phyloP scores from a whole-genome alignment of 768 basidiomycete species.

The Floccularia luteovirens region DNA sequence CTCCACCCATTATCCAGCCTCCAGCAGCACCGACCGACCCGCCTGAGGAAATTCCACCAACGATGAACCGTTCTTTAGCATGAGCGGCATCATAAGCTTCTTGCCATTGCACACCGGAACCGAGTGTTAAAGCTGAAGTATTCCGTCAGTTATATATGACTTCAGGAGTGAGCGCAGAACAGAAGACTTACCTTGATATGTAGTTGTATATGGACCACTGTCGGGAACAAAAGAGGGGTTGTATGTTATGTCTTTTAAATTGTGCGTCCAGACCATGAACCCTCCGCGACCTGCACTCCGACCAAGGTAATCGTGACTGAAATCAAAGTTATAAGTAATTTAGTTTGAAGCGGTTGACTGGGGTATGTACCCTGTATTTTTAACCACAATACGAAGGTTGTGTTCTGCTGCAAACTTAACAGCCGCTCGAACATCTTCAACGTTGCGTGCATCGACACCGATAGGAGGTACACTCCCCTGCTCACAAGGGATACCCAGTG shows the following conservation, averaged over 20 bases:
- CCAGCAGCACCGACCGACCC: constrained; percentile 39
- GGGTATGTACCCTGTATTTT: constrained; percentile 21
- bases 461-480: constrained; percentile 35
- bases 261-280: constrained; percentile 32
- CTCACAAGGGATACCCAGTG: constrained; percentile 27
- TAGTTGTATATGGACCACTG: constrained; percentile 16
- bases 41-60: constrained; percentile 32
- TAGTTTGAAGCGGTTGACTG: neutral
- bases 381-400: constrained; percentile 28
- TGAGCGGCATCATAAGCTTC: constrained; percentile 32
- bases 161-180: neutral
- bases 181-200: constrained; percentile 10
- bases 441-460: constrained; percentile 30
- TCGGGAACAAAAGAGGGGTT: constrained; percentile 18
- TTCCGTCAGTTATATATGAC: neutral
- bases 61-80: constrained; percentile 28
- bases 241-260: constrained; percentile 25
- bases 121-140: constrained; percentile 20
- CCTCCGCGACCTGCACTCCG: constrained; percentile 31
- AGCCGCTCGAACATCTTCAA: constrained; percentile 29
- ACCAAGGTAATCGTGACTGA: constrained; percentile 35
- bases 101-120: constrained; percentile 37
- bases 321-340: constrained; percentile 6
- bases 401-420: constrained; percentile 26
- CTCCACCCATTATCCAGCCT: constrained; percentile 41